These are phyloP conservation scores for Phytopythium vexans DNA, from an alignment of 352 stramenopile species.

Conservation along the genomic window DNA sequence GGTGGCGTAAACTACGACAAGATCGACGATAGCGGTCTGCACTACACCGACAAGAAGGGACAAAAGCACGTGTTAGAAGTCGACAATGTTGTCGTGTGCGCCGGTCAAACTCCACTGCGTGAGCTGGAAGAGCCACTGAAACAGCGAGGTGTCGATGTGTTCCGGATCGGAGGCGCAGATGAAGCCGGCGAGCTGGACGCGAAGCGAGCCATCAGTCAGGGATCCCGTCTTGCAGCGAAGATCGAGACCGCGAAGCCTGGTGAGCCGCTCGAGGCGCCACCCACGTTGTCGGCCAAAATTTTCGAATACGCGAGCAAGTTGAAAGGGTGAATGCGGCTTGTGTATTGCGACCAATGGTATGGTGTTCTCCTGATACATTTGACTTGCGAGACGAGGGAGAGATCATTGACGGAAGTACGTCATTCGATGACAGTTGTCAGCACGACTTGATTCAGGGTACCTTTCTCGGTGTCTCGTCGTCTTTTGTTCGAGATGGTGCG, in stretches of 20 bases:
- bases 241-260: conserved; percentile 82
- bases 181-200: conserved; percentile 95
- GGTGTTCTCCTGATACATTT: too few relatives aligned
- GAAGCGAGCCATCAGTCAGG: conserved; percentile 97
- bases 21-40: conserved; percentile 93
- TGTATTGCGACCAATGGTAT: too few relatives aligned
- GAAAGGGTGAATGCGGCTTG: too few relatives aligned
- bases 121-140: conserved; percentile 85
- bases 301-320: conserved; percentile 55
- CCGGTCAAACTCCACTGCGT: conserved; percentile 90
- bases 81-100: conserved; percentile 96
- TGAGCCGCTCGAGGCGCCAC: conserved; percentile 39
- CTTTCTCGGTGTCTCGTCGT: too few relatives aligned
- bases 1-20: conserved; percentile 92
- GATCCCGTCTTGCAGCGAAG: conserved; percentile 78
- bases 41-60: conserved; percentile 90
- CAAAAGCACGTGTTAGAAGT: conserved; percentile 88
- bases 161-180: conserved; percentile 94
- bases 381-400: too few relatives aligned
- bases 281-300: conserved; percentile 39
- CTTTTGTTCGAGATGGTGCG: too few relatives aligned
- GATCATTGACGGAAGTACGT: too few relatives aligned
- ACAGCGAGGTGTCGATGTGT: conserved; percentile 79
- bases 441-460: too few relatives aligned
- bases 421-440: too few relatives aligned